A percentile compares a stretch with the other conserved stretches of the same genome.
Conservation (phyloP, 305 asterid species). For the Fraxinus paxiana region DNA sequence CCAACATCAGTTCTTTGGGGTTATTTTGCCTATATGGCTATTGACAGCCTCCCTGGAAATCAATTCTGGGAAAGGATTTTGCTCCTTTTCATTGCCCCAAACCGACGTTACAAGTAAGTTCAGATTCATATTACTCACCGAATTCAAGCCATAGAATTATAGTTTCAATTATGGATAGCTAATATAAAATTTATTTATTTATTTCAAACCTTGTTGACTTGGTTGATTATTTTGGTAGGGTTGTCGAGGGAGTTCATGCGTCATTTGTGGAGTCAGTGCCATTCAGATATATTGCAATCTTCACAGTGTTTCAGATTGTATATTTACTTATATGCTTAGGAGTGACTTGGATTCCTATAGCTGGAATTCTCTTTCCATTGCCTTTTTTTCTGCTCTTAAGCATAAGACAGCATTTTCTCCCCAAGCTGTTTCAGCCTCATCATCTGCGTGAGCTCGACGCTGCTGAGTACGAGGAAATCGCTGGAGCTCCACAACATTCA, state of each 20-base stretch:
- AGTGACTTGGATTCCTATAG: constrained; percentile 21
- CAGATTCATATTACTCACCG: background rate
- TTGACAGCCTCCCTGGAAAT: constrained; percentile 79
- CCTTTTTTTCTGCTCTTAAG: constrained; percentile 18
- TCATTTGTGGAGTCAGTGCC: constrained; percentile 24
- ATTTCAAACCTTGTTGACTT: background rate
- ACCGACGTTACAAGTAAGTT: constrained; percentile 71
- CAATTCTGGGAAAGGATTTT: constrained; percentile 74
- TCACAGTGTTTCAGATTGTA: constrained; percentile 16
- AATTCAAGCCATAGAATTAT: background rate
- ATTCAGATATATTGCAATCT: constrained; percentile 14
- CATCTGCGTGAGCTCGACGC: constrained; percentile 13
- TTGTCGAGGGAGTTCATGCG: constrained; percentile 15
- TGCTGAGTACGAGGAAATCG: constrained; percentile 22
- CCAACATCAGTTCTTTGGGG: constrained; percentile 88
- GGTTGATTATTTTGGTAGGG: constrained; percentile 1
- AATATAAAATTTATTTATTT: background rate
- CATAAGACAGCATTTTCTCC: constrained; percentile 20
- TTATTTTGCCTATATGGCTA: constrained; percentile 85
- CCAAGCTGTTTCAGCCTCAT: constrained; percentile 3
- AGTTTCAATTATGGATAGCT: background rate
- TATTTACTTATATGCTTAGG: constrained; percentile 14
- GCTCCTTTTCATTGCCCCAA: constrained; percentile 52
- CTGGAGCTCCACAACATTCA: constrained; percentile 5
- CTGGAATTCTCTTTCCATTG: constrained; percentile 24